Conservation (phyloP, 116 monocot species). For the Iris pallida region DNA sequence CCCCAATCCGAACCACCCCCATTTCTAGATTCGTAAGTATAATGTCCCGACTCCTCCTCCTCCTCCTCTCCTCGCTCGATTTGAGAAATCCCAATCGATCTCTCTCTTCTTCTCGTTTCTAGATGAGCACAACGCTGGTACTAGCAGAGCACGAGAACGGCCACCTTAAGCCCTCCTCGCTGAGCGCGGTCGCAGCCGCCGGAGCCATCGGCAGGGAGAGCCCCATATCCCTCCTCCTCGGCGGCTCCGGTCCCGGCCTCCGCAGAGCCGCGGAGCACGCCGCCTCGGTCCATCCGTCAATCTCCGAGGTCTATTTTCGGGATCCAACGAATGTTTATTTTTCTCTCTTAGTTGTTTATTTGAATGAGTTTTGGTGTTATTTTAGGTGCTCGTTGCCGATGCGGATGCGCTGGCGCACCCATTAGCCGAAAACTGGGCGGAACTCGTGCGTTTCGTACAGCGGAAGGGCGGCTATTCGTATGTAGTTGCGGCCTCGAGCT, state of each 20-base stretch:
- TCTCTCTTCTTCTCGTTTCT: background rate
- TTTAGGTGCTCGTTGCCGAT: slow-evolving; percentile 95
- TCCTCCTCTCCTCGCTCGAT: background rate
- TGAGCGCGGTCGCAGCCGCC: slow-evolving; percentile 85
- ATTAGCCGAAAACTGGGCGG: slow-evolving; percentile 91
- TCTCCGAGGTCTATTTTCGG: slow-evolving; percentile 52
- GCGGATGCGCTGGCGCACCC: slow-evolving; percentile 62
- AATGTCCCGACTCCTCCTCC: background rate
- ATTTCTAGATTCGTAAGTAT: slow-evolving; percentile 39
- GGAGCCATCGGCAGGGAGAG: slow-evolving; percentile 57
- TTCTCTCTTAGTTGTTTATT: background rate
- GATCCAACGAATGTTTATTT: background rate
- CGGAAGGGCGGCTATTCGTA: slow-evolving; percentile 62
- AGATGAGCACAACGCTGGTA: slow-evolving; percentile 88
- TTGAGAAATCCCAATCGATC: background rate
- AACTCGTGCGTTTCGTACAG: slow-evolving; percentile 67
- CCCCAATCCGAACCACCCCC: slow-evolving; percentile 4
- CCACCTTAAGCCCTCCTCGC: slow-evolving; percentile 72
- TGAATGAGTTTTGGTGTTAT: background rate
- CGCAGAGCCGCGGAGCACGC: slow-evolving; percentile 83
- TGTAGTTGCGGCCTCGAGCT: slow-evolving; percentile 76
- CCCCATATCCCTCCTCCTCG: slow-evolving; percentile 71
- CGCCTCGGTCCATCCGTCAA: slow-evolving; percentile 63
- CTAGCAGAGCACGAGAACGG: slow-evolving; percentile 89
- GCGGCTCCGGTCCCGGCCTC: slow-evolving; percentile 71